These are phyloP conservation scores for Pleurotus pulmonarius DNA, from an alignment of 768 basidiomycete genomes.

Conservation along the genomic window DNA sequence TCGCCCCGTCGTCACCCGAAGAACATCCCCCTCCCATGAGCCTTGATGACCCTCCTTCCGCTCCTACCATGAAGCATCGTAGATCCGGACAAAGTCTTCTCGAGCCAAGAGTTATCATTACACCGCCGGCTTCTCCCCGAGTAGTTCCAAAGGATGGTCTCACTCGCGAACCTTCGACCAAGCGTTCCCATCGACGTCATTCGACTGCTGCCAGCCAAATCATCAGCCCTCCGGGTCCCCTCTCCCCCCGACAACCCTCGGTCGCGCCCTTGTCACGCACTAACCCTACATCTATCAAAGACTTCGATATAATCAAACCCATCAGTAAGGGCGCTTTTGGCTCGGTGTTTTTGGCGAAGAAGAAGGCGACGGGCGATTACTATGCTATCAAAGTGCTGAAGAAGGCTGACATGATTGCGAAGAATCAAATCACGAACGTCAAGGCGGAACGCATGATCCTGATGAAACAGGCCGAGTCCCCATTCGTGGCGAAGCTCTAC, in stretches of 20 bases:
- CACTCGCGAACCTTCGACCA: slow-evolving; percentile 44
- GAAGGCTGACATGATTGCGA: slow-evolving; percentile 99
- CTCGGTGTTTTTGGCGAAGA: slow-evolving; percentile 96
- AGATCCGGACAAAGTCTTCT: slow-evolving; percentile 65
- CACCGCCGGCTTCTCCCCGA: slow-evolving; percentile 74
- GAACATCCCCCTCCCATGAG: slow-evolving; percentile 63
- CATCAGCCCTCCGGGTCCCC: slow-evolving; percentile 59
- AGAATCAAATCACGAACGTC: slow-evolving; percentile 99
- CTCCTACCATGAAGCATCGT: slow-evolving; percentile 52
- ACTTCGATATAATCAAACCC: slow-evolving; percentile 99
- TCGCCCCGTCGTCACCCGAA: slow-evolving; percentile 61
- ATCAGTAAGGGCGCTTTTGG: slow-evolving; percentile 99
- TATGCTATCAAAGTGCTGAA: slow-evolving; percentile 99
- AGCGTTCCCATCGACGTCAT: slow-evolving; percentile 64
- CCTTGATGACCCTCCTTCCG: slow-evolving; percentile 47
- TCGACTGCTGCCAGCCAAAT: slow-evolving; percentile 63
- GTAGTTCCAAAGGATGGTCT: slow-evolving; percentile 42
- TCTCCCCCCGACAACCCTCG: slow-evolving; percentile 86
- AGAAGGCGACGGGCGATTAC: slow-evolving; percentile 97
- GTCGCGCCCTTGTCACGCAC: slow-evolving; percentile 74
- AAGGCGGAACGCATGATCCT: slow-evolving; percentile 99
- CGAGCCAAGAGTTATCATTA: slow-evolving; percentile 62
- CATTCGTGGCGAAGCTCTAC: slow-evolving; percentile 95
- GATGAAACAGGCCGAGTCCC: slow-evolving; percentile 98
- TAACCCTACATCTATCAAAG: slow-evolving; percentile 90